Evolutionary conservation across 2,329 filamentous ascomycete species (phyloP).

Genomic region (Nemania bipapillata): DNA sequence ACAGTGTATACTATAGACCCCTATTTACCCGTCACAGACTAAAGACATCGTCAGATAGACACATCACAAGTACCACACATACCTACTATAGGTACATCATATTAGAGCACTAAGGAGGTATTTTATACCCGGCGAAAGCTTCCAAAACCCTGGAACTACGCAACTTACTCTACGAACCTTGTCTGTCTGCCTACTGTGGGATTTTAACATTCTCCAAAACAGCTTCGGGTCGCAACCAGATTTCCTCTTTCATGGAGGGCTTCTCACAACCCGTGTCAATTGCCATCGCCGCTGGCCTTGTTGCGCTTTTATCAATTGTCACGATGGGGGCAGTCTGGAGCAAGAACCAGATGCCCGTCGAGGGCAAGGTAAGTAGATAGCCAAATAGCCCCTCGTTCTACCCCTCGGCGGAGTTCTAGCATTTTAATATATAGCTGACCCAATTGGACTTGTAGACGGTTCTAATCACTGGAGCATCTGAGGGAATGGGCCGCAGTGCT

Average conservation of each 20-base stretch:
- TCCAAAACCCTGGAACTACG: neutral
- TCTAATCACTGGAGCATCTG: conserved; percentile 88
- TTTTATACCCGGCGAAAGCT: neutral
- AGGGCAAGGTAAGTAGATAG: conserved; percentile 73
- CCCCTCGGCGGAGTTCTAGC: neutral
- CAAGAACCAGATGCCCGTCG: conserved; percentile 83
- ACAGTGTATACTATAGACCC: neutral
- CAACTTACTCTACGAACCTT: neutral
- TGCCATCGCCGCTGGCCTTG: conserved; percentile 45
- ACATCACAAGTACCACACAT: neutral
- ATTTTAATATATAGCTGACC: conserved; percentile 17
- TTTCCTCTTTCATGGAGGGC: conserved; percentile 38
- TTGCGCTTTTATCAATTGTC: conserved; percentile 53
- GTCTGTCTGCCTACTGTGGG: neutral
- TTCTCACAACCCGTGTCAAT: conserved; percentile 37
- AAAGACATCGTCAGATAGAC: neutral
- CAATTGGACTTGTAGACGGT: conserved; percentile 70
- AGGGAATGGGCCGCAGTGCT: conserved; percentile 86
- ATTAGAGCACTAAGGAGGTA: neutral
- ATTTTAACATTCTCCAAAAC: conserved; percentile 2
- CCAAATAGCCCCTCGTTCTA: neutral
- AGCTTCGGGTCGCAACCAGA: neutral
- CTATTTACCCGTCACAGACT: neutral
- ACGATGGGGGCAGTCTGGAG: conserved; percentile 75
- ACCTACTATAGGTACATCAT: neutral